Evolutionary conservation across 1,284 basidiomycete genomes (phyloP).

Genomic region (Malassezia japonica): DNA sequence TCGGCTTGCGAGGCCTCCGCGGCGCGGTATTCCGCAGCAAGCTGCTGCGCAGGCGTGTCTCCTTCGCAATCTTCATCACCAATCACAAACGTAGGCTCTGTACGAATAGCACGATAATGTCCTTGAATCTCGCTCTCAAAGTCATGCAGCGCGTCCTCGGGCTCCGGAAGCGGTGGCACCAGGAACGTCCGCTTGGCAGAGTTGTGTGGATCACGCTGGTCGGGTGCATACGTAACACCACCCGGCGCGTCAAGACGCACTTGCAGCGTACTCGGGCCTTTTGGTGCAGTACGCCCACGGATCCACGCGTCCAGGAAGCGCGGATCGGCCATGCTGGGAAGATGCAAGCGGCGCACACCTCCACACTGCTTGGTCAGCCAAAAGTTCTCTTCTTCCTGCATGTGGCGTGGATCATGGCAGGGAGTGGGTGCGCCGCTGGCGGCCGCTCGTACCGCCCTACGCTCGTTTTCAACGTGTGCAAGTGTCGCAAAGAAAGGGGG

Average conservation of each 20-base stretch:
- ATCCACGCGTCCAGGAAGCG: constrained; percentile 9
- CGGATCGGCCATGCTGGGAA: constrained; percentile 10
- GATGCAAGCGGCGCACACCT: background rate
- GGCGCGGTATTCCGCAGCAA: background rate
- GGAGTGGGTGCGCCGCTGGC: background rate
- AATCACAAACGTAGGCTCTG: constrained; percentile 9
- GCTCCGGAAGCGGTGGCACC: constrained; percentile 19
- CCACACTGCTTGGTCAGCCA: background rate
- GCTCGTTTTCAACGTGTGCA: background rate
- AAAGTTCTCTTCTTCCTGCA: background rate
- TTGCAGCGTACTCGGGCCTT: constrained; percentile 10
- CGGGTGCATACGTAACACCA: constrained; percentile 40
- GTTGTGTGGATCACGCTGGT: constrained; percentile 33
- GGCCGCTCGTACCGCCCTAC: background rate
- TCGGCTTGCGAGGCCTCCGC: background rate
- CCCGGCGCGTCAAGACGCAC: constrained; percentile 40
- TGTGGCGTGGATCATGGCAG: background rate
- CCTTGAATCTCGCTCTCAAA: constrained; percentile 26
- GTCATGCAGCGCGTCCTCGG: constrained; percentile 19
- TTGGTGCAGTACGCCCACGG: background rate
- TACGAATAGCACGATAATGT: constrained; percentile 1
- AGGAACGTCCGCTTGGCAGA: constrained; percentile 35
- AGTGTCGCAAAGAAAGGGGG: too few species aligned
- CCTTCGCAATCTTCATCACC: constrained; percentile 14
- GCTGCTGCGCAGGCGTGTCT: constrained; percentile 4